Conservation (phyloP, 306 rosid species). For the Trifolium fragiferum region DNA sequence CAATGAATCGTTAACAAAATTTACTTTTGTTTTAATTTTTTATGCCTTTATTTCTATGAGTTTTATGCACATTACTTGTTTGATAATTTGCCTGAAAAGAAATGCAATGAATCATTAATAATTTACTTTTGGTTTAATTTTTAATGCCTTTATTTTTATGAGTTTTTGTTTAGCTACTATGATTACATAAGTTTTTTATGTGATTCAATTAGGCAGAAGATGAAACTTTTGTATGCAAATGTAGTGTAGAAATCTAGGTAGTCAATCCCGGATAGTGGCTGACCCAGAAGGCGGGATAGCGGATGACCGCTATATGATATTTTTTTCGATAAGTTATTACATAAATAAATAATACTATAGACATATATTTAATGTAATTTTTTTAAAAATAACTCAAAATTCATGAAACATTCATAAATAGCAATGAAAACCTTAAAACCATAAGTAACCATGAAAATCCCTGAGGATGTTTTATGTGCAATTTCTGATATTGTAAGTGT, state of each 20-base stretch:
- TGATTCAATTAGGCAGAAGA: background rate
- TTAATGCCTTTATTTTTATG: background rate
- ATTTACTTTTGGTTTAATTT: background rate
- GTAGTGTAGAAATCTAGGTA: too few species aligned
- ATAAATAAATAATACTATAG: too few species aligned
- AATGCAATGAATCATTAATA: background rate
- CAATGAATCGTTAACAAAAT: background rate
- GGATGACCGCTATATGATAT: too few species aligned
- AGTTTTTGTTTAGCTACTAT: background rate
- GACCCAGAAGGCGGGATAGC: too few species aligned
- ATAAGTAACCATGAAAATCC: too few species aligned
- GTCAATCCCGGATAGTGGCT: too few species aligned
- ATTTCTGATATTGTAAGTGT: background rate
- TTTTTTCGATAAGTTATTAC: too few species aligned
- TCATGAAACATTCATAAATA: too few species aligned
- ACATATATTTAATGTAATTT: too few species aligned
- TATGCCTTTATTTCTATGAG: background rate
- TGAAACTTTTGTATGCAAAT: background rate
- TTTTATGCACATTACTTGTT: background rate
- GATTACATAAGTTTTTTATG: background rate
- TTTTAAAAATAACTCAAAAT: too few species aligned
- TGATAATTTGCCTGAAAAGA: background rate
- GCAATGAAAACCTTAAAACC: too few species aligned
- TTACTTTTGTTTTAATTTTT: background rate
- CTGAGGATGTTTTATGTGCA: background rate